Conservation (phyloP, 176 grass and related monocot species). For the Ensete ventricosum region DNA sequence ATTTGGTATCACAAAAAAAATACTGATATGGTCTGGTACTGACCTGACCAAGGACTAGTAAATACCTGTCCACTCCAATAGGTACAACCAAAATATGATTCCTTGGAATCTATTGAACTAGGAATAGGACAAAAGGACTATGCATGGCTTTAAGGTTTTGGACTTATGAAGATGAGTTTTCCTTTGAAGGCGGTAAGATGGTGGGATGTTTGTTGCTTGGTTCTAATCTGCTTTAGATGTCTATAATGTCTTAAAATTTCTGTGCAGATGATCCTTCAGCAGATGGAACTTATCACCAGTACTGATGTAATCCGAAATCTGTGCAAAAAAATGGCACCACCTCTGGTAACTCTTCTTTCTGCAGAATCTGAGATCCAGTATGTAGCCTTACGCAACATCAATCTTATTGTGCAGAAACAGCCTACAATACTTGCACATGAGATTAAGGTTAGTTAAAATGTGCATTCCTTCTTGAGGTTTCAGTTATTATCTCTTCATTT, state of each 20-base stretch:
- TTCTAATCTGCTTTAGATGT: constrained; percentile 16
- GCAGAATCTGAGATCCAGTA: constrained; percentile 98
- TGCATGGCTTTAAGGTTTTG: neutral
- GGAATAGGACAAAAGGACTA: neutral
- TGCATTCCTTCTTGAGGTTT: constrained; percentile 17
- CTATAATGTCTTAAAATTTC: constrained; percentile 19
- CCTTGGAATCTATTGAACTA: too few relatives aligned
- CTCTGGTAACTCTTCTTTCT: constrained; percentile 92
- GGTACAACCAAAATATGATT: too few relatives aligned
- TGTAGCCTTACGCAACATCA: constrained; percentile 95
- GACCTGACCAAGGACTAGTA: too few relatives aligned
- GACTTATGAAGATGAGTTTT: too few relatives aligned
- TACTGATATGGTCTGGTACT: too few relatives aligned
- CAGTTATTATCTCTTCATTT: constrained; percentile 10
- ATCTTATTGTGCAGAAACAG: constrained; percentile 95
- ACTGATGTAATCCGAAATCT: constrained; percentile 93
- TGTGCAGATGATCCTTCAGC: constrained; percentile 88
- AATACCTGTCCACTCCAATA: too few relatives aligned
- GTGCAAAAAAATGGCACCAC: constrained; percentile 98
- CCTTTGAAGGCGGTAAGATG: too few relatives aligned
- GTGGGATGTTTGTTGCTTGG: neutral
- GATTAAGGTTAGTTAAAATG: constrained; percentile 70
- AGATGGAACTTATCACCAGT: constrained; percentile 98
- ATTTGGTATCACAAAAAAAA: too few relatives aligned
- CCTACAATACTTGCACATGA: constrained; percentile 98